Evolutionary conservation across 2,329 filamentous ascomycete genomes (phyloP).

Genomic region (Penicillium sp.): DNA sequence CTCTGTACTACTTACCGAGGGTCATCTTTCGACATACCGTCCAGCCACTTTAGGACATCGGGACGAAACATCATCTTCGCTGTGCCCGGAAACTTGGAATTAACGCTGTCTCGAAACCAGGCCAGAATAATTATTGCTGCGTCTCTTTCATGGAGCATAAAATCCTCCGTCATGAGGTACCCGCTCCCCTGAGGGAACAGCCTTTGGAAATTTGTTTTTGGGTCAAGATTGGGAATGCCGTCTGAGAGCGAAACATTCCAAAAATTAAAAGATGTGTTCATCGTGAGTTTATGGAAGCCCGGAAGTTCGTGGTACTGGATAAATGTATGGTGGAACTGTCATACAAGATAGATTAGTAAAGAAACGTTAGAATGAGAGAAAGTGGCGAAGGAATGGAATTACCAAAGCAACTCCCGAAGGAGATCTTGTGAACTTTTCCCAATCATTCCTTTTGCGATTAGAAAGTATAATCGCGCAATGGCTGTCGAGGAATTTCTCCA

Average conservation of each 20-base stretch:
- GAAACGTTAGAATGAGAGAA: not conserved
- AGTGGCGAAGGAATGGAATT: conserved; percentile 15
- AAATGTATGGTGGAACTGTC: conserved; percentile 36
- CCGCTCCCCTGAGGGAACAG: conserved; percentile 36
- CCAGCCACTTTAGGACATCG: conserved; percentile 32
- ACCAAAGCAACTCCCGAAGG: conserved; percentile 33
- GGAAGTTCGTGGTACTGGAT: conserved; percentile 26
- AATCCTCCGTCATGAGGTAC: conserved; percentile 40
- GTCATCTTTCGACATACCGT: conserved; percentile 20
- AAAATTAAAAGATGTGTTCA: conserved; percentile 24
- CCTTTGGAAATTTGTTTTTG: conserved; percentile 26
- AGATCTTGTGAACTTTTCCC: conserved; percentile 31
- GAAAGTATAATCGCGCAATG: conserved; percentile 27
- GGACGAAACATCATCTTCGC: conserved; percentile 40
- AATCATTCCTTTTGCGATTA: conserved; percentile 28
- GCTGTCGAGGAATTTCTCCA: conserved; percentile 24
- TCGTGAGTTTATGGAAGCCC: conserved; percentile 22
- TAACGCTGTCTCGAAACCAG: conserved; percentile 30
- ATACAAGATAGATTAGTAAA: not conserved
- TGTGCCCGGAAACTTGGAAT: conserved; percentile 22
- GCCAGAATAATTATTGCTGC: conserved; percentile 29
- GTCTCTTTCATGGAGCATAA: conserved; percentile 29
- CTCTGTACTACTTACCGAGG: conserved; percentile 7
- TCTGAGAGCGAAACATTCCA: conserved; percentile 31
- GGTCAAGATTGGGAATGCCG: conserved; percentile 23